Percentiles rank a stretch among this genome's conserved stretches.
These are phyloP conservation scores for Phytopythium montanum DNA, from an alignment of 352 stramenopile species.

Conservation along the genomic window DNA sequence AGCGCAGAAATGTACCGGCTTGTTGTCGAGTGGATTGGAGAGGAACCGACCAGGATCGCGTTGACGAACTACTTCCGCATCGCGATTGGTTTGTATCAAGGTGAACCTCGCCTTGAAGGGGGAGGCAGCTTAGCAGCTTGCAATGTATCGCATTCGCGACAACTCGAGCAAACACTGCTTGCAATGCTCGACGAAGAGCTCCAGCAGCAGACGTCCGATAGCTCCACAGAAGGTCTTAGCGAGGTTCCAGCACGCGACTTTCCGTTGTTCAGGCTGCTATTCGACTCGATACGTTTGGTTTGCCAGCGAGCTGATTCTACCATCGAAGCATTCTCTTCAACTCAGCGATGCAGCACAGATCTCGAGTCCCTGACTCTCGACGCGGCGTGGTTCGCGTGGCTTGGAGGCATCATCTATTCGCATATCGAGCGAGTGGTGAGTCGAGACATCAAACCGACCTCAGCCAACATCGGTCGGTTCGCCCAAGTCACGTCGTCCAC, in stretches of 20 bases:
- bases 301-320: constrained; percentile 8
- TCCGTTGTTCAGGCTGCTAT: constrained; percentile 25
- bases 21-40: constrained; percentile 16
- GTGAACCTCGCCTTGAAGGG: constrained; percentile 7
- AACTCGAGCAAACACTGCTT: constrained; percentile 10
- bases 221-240: neutral
- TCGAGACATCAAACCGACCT: neutral
- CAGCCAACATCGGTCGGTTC: neutral
- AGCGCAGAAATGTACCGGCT: constrained; percentile 11
- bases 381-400: constrained; percentile 30
- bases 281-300: constrained; percentile 17
- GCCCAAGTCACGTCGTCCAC: neutral
- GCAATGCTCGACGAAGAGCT: neutral
- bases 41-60: constrained; percentile 5
- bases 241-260: neutral
- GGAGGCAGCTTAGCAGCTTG: neutral
- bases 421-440: neutral
- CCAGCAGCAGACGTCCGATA: neutral
- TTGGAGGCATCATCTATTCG: constrained; percentile 19
- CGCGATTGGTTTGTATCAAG: constrained; percentile 18
- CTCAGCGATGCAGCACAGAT: neutral
- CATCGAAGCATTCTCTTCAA: neutral
- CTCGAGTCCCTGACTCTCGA: neutral
- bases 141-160: constrained; percentile 8
- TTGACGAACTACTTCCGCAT: constrained; percentile 24